phyloP scores from a whole-genome alignment of 1,139 yeast species.

The Suhomyces choctaworum region DNA sequence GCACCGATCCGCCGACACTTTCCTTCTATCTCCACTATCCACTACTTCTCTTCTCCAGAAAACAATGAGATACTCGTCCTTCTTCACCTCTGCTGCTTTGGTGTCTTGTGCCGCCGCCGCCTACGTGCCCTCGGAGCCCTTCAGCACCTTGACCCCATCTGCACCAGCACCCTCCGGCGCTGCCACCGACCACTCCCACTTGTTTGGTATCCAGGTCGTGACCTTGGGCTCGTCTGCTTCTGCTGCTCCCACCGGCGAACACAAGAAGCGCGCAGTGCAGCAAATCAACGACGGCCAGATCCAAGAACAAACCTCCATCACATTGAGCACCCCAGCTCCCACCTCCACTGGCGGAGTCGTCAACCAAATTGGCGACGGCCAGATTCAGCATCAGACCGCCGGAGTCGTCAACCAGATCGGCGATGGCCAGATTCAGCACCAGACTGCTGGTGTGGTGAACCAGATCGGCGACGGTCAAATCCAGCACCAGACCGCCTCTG shows the following conservation, averaged over 20 bases:
- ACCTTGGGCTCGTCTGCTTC: slow-evolving; percentile 20
- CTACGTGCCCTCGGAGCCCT: slow-evolving; percentile 44
- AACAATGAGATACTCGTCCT: slow-evolving; percentile 32
- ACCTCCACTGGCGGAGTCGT: slow-evolving; percentile 19
- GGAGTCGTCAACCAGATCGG: slow-evolving; percentile 37
- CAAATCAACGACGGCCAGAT: slow-evolving; percentile 31
- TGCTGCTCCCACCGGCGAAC: slow-evolving; percentile 21
- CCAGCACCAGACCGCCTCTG: slow-evolving; percentile 28
- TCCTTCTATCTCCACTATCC: not conserved
- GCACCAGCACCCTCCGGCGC: slow-evolving; percentile 55
- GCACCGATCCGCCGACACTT: not conserved
- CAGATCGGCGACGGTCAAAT: slow-evolving; percentile 46
- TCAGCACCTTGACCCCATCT: slow-evolving; percentile 34
- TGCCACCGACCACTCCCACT: slow-evolving; percentile 56
- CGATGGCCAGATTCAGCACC: slow-evolving; percentile 56
- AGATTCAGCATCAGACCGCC: slow-evolving; percentile 40
- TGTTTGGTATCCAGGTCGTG: slow-evolving; percentile 70
- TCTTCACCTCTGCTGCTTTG: slow-evolving; percentile 33
- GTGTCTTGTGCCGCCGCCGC: slow-evolving; percentile 59
- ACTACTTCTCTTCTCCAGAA: not conserved
- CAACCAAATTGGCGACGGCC: slow-evolving; percentile 43
- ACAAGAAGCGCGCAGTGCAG: slow-evolving; percentile 24
- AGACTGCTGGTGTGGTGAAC: slow-evolving; percentile 29
- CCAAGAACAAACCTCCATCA: slow-evolving; percentile 23
- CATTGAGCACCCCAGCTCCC: slow-evolving; percentile 18